A percentile compares a stretch with the other conserved stretches of the same genome.
Conservation (phyloP, 1,139 yeast genomes). For the Saccharomyces hybrid region DNA sequence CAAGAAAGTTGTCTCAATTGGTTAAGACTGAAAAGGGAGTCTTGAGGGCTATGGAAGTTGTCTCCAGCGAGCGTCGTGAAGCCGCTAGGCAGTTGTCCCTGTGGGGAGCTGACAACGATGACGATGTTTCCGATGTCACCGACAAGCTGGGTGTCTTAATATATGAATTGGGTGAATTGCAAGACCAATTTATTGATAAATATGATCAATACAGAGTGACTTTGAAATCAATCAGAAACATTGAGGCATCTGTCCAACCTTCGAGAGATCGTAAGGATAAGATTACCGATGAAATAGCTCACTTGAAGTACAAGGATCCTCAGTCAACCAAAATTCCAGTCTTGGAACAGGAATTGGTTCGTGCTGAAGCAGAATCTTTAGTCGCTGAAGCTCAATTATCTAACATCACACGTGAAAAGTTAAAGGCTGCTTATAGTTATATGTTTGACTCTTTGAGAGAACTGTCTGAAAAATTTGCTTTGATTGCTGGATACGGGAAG, state of each 20-base stretch:
- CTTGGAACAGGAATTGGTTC: conserved; percentile 78
- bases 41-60: conserved; percentile 70
- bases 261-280: conserved; percentile 81
- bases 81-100: conserved; percentile 76
- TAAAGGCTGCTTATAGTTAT: conserved; percentile 76
- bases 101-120: conserved; percentile 84
- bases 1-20: conserved; percentile 67
- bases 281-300: conserved; percentile 77
- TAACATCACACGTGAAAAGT: conserved; percentile 78
- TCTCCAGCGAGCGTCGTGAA: conserved; percentile 70
- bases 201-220: conserved; percentile 83
- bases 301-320: conserved; percentile 76
- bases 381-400: conserved; percentile 89
- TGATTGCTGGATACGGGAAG: conserved; percentile 85
- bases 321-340: conserved; percentile 74
- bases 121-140: conserved; percentile 76
- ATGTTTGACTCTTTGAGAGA: conserved; percentile 80
- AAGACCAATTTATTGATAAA: conserved; percentile 79
- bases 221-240: conserved; percentile 70
- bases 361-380: conserved; percentile 85
- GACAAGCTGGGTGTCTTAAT: conserved; percentile 79
- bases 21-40: conserved; percentile 78
- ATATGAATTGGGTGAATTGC: conserved; percentile 78
- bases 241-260: conserved; percentile 82
- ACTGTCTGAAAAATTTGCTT: conserved; percentile 74